Base-by-base conservation (phyloP, 2,329 filamentous ascomycete genomes). In the Aspergillus sp. region DNA sequence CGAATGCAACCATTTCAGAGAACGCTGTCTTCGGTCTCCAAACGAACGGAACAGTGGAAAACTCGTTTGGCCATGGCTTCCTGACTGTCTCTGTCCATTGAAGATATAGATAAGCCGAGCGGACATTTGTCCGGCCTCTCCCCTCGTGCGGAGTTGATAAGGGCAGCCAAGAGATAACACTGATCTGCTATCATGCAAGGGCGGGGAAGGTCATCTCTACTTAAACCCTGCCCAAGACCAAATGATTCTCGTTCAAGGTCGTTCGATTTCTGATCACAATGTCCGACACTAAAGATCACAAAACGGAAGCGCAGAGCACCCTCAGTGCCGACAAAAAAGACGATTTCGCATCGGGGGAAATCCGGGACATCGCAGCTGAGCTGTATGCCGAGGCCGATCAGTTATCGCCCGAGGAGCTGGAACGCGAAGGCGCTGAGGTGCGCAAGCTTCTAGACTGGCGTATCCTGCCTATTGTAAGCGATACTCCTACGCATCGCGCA, bases 361-460 rank as follows among this genome's bases (percentile, higher is more conserved):
- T 67, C 39, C 60, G 63, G 36, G 78, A 81, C 63, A 81, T 81
- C 36, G 78, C 74, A 26, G 78, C 77, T 5, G 73, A 79, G 22
- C 67, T 81, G n/a, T 81, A 77, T 57, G 71, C 77, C 9, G 79
- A 81, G 66, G 75, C 76, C 3, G 73, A 73, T 36, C 76, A 80
- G 42, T 74, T 80, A 39, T 75, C 77, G 0, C 63, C 72, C 18
- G 77, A 80, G 66, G 78, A 81, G 63, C 65, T 82, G 11, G 77
- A 79, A 54, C 69, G 66, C 1, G 78, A 82, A 61, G 71, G 77
- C 4, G 73, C 73, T 16, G 62, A 73, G 16, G 79, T 81, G 4
- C 63, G 78, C 29, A 70, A 72, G 52, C 78, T 81, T 62, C 73
- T 82, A 18, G 79, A 81, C 59, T 77, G 74, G 73, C 73, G 80